Conservation (phyloP, 73 alveolate genomes). For the Paramecium sexaurelia region DNA sequence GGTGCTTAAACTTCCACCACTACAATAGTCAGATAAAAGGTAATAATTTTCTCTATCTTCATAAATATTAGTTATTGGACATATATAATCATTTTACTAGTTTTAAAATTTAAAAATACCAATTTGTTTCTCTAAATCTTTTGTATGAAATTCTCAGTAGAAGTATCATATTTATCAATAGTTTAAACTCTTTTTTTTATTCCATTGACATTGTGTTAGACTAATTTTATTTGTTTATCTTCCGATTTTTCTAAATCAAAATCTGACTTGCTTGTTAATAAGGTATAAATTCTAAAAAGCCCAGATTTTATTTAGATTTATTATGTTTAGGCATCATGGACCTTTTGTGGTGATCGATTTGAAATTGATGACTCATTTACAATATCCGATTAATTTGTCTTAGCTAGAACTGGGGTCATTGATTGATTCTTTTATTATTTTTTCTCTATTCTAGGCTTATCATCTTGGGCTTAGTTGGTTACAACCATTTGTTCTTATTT, state of each 20-base stretch:
- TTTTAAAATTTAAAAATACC: neutral
- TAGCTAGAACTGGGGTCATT: neutral
- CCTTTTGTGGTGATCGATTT: neutral
- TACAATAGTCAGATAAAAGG: slow-evolving; percentile 27
- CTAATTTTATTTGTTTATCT: neutral
- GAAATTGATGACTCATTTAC: neutral
- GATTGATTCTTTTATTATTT: neutral
- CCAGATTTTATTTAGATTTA: neutral
- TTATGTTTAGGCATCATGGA: neutral
- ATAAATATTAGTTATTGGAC: slow-evolving; percentile 1
- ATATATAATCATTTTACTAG: neutral
- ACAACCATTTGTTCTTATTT: neutral
- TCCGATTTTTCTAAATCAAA: neutral
- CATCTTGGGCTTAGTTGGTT: neutral
- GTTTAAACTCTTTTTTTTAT: neutral
- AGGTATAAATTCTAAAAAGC: neutral
- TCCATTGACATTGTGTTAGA: slow-evolving; percentile 4
- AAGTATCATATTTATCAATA: neutral
- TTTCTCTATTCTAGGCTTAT: neutral
- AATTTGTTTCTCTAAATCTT: neutral
- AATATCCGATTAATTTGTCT: neutral
- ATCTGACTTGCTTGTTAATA: neutral
- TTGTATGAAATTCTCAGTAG: neutral
- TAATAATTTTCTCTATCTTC: neutral
- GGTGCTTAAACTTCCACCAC: neutral